Evolutionary conservation across 2,329 filamentous ascomycete species (phyloP).

Genomic region (Fusarium sp.): DNA sequence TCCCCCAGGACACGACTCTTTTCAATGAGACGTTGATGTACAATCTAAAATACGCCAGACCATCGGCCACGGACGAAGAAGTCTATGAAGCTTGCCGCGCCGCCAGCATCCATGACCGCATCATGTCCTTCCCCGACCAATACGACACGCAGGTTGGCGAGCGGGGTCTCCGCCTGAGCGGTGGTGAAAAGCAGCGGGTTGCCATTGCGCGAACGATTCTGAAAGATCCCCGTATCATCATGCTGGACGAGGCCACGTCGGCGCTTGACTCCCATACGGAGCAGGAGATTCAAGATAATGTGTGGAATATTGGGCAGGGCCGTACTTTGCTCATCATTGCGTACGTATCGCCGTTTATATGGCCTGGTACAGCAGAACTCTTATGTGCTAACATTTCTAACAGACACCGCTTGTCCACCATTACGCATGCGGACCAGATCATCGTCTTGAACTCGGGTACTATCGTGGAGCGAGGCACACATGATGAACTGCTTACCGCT

Average conservation of each 20-base stretch:
- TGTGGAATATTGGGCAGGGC: conserved; percentile 85
- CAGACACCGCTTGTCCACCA: conserved; percentile 86
- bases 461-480: conserved; percentile 84
- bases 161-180: conserved; percentile 87
- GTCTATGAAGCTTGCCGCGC: conserved; percentile 87
- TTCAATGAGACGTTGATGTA: conserved; percentile 98
- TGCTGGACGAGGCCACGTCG: conserved; percentile 94
- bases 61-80: conserved; percentile 83
- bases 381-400: conserved; percentile 42
- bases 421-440: conserved; percentile 89
- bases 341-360: conserved; percentile 63
- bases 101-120: conserved; percentile 94
- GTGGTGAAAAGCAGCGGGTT: conserved; percentile 93
- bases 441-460: conserved; percentile 83
- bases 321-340: conserved; percentile 97
- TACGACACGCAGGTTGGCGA: conserved; percentile 95
- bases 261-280: conserved; percentile 94
- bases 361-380: background rate
- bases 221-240: conserved; percentile 92
- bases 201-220: conserved; percentile 94
- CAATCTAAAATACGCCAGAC: conserved; percentile 92
- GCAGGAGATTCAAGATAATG: conserved; percentile 90
- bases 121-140: conserved; percentile 87
- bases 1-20: conserved; percentile 95
- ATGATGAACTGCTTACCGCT: conserved; percentile 79